Conservation (phyloP, 345 rosid genomes). For the Alliaria petiolata region DNA sequence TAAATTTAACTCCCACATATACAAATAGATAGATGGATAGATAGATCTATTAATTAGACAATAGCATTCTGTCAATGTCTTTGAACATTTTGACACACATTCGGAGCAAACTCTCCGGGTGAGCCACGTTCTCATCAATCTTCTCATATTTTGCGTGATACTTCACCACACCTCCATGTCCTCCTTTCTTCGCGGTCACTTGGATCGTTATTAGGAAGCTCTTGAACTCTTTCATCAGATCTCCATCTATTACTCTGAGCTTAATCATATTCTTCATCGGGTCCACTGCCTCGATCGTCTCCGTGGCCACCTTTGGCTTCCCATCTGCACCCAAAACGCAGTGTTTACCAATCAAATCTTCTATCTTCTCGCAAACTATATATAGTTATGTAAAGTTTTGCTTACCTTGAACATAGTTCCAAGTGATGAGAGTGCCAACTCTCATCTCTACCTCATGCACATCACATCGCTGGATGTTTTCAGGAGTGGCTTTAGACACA, state of each 20-base stretch:
- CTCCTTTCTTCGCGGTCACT: conserved; percentile 12
- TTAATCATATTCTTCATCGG: conserved; percentile 1
- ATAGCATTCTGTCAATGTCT: conserved; percentile 7
- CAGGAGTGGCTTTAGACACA: not conserved
- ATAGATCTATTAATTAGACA: not conserved
- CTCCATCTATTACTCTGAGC: conserved; percentile 20
- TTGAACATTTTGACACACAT: not conserved
- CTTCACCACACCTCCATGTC: conserved; percentile 19
- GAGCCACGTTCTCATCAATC: conserved; percentile 1
- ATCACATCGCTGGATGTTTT: not conserved
- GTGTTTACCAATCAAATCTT: not conserved
- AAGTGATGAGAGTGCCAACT: conserved; percentile 25
- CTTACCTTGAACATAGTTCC: conserved; percentile 40
- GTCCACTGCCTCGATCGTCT: conserved; percentile 14
- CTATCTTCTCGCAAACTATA: not conserved
- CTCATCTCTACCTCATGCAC: not conserved
- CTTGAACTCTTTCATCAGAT: conserved; percentile 25
- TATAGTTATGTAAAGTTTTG: not conserved
- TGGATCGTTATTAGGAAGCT: conserved; percentile 5
- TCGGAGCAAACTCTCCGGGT: conserved; percentile 12
- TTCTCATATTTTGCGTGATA: conserved; percentile 4
- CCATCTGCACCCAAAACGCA: conserved; percentile 4
- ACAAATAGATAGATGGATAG: not conserved
- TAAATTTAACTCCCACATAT: no score
- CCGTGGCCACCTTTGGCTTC: not conserved